Percentiles rank a stretch among this genome's conserved stretches.
Conservation (phyloP, 2,329 filamentous ascomycete species). For the Cladosporium sp. region DNA sequence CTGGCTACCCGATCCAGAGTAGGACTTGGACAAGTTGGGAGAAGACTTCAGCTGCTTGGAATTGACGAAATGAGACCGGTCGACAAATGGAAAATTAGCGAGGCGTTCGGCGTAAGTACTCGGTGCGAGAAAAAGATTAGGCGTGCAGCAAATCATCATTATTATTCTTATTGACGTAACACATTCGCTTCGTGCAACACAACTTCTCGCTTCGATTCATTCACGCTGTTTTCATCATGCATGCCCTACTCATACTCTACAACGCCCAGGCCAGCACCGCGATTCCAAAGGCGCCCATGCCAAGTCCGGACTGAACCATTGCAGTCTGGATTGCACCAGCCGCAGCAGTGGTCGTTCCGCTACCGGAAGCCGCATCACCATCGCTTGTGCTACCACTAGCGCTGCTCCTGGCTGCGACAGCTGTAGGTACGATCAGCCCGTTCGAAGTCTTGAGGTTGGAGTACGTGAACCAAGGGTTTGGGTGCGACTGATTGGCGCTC, state of each 20-base stretch:
- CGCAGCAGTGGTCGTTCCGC: not conserved
- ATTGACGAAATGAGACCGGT: not conserved
- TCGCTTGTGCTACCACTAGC: not conserved
- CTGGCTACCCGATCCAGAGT: constrained; percentile 46
- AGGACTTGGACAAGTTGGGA: not conserved
- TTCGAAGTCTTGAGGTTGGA: not conserved
- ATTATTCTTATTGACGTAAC: no score
- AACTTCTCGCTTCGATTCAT: no score
- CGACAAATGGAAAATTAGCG: not conserved
- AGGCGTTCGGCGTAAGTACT: constrained; percentile 5
- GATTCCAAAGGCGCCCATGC: not conserved
- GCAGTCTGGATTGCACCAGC: not conserved
- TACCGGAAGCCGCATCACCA: not conserved
- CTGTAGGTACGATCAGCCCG: not conserved
- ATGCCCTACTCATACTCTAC: not conserved
- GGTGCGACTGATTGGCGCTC: not conserved
- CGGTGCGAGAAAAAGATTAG: not conserved
- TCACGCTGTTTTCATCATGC: no score
- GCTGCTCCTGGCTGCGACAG: not conserved
- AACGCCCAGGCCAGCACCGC: not conserved
- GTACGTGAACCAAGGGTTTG: not conserved
- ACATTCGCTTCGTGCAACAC: no score
- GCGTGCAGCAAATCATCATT: not conserved
- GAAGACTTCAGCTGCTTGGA: not conserved
- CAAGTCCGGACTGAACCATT: not conserved